Conservation (phyloP, 305 asterid genomes). For the Solanum hybrid region DNA sequence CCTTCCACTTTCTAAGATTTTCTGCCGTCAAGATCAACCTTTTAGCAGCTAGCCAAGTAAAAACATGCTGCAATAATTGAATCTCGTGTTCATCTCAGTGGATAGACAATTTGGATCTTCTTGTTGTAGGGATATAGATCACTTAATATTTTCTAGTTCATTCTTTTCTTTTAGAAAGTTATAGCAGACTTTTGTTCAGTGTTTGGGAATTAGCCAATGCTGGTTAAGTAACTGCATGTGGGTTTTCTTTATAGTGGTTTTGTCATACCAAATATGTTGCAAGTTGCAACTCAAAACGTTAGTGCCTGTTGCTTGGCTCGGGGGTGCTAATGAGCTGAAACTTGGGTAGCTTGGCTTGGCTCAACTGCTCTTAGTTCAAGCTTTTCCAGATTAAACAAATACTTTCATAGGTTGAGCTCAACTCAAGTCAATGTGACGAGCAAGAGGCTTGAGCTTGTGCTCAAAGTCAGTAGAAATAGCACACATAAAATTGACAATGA, state of each 20-base stretch:
- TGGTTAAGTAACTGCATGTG: not conserved
- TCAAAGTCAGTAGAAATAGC: not conserved
- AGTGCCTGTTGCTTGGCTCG: not conserved
- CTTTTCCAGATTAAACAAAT: not conserved
- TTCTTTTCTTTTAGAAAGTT: not conserved
- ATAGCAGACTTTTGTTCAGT: not conserved
- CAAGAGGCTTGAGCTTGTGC: not conserved
- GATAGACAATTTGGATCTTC: not conserved
- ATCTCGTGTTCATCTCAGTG: not conserved
- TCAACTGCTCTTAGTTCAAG: not conserved
- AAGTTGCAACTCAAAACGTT: not conserved
- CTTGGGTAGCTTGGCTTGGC: not conserved
- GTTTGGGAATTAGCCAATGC: not conserved
- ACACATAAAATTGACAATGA: not conserved
- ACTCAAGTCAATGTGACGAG: not conserved
- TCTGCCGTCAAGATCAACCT: not conserved
- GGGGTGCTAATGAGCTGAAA: not conserved
- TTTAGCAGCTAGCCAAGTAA: not conserved
- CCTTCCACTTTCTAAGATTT: not conserved
- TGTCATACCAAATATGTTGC: not conserved
- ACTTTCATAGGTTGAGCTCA: not conserved
- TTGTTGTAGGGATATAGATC: not conserved
- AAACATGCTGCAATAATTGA: not conserved
- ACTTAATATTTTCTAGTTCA: not conserved
- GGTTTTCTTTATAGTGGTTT: not conserved